Evolutionary conservation across 345 rosid species (phyloP).

Genomic region (Stellera chamaejasme): DNA sequence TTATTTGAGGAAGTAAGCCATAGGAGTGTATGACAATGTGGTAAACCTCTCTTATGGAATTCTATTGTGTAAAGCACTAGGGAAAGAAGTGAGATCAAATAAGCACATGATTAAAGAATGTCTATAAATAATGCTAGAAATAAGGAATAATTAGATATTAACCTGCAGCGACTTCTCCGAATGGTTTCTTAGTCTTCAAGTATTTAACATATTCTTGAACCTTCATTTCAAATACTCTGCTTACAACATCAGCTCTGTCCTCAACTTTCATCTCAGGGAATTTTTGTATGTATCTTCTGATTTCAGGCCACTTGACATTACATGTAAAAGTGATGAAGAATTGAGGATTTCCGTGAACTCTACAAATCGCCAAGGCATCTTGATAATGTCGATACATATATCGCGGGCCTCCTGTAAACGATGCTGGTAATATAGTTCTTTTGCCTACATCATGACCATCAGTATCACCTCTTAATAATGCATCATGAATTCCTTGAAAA

Average conservation of each 20-base stretch:
- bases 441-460: not conserved
- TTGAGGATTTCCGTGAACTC: not conserved
- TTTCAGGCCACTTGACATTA: not conserved
- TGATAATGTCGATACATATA: not conserved
- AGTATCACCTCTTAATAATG: not conserved
- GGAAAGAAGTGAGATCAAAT: not conserved
- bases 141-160: too few relatives aligned
- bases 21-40: not conserved
- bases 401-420: not conserved
- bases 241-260: not conserved
- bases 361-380: not conserved
- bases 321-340: not conserved
- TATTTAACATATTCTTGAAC: not conserved
- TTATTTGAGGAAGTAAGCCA: not conserved
- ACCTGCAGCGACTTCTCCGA: not conserved
- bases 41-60: not conserved
- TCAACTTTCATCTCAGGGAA: not conserved
- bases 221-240: not conserved
- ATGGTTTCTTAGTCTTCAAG: not conserved
- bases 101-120: too few relatives aligned
- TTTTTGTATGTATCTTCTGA: not conserved
- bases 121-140: too few relatives aligned
- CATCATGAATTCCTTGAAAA: not conserved
- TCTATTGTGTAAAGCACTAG: not conserved
- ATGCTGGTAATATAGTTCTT: not conserved